Base-by-base conservation (phyloP, 768 basidiomycete genomes). In the Crucibulum laeve region DNA sequence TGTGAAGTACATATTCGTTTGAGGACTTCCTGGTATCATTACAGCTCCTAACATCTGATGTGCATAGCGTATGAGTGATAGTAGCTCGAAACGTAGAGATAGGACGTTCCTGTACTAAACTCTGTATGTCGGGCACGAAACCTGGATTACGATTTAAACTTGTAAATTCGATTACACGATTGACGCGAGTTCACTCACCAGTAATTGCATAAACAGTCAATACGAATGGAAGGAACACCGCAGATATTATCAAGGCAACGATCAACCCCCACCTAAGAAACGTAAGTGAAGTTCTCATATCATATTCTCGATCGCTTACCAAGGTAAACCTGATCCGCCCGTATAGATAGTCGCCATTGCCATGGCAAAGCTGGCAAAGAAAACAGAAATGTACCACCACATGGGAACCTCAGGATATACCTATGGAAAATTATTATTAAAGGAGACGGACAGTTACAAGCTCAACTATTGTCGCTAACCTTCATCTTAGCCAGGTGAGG, bases 401-500 rank as follows among this genome's bases (percentile, higher is more conserved):
- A 70, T 63, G 4, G 74, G 74, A 2, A 74, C 71, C 42, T 73
- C 69, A 0, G 48, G 50, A 44, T 64, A 65, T 8, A 58, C 57
- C 54, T 57, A 50, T 40, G 43, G 57, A 53, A 59, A 62, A 36
- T 36, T 36, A 7, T 10, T 8, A 17, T 17, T 36, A 18, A 8
- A 8, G n/a, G 28, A 8, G n/a, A 30, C 8, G n/a, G 8, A 8
- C 28, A 30, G 28, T 8, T 30, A 30, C 8, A 30, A 30, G 8
- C 28, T 30, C 28, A 8, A 30, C 28, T 30, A 30, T 30, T 30
- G n/a, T 8, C 7, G 28, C 28, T 30, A n/a, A 58, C 64, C 59
- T 71, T 67, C 79, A 82, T 81, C 54, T 78, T 72, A n/a, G 60
- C 61, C 25, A 75, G 71, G 56, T 82, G 80, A 23, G 76, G 72